Conservation (phyloP, 768 basidiomycete species). For the Dioszegia crocea region DNA sequence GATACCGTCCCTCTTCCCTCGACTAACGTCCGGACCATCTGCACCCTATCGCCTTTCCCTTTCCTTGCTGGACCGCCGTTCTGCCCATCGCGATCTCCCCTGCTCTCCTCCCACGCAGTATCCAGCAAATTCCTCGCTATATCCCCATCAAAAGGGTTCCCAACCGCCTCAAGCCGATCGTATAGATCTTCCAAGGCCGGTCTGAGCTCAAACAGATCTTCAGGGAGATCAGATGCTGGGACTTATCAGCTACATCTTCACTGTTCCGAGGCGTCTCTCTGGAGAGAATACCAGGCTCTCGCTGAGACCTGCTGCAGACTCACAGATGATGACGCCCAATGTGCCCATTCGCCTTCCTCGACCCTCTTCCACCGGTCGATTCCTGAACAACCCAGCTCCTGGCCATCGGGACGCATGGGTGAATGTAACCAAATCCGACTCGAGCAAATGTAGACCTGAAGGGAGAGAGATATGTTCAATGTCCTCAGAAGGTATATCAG, state of each 20-base stretch:
- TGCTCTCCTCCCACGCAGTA: conserved; percentile 17
- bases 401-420: conserved; percentile 18
- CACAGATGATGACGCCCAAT: conserved; percentile 37
- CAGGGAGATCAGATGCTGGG: conserved; percentile 3
- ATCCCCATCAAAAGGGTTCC: conserved; percentile 7
- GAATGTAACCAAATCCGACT: conserved; percentile 36
- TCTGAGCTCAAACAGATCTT: conserved; percentile 20
- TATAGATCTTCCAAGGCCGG: conserved; percentile 19
- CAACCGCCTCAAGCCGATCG: conserved; percentile 22
- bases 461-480: conserved; percentile 44
- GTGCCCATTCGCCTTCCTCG: conserved; percentile 46
- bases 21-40: conserved; percentile 10
- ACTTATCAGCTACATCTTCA: not conserved
- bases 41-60: not conserved
- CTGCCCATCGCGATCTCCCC: not conserved
- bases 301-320: conserved; percentile 1
- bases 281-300: no score
- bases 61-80: not conserved
- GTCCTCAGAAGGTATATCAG: not conserved
- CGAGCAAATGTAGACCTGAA: conserved; percentile 41
- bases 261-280: no score
- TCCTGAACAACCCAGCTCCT: conserved; percentile 30
- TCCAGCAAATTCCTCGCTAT: not conserved
- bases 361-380: conserved; percentile 26
- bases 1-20: conserved; percentile 8